Percentiles rank a stretch among this genome's conserved stretches.
Evolutionary conservation across 768 basidiomycete genomes (phyloP).

Genomic region (Hypholoma sublateritium): DNA sequence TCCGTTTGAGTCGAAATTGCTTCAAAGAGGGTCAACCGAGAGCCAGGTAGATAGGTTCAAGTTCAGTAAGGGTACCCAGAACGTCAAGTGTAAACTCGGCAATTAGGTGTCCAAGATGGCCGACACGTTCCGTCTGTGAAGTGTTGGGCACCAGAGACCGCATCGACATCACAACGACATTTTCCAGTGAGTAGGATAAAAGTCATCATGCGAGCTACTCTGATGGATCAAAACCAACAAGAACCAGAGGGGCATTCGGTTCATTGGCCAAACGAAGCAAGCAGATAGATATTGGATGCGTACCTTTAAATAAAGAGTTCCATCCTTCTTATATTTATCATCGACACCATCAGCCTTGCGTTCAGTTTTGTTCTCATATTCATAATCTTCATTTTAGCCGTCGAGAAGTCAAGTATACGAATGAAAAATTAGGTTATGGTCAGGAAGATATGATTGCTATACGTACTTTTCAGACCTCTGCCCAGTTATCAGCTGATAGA

Average conservation of each 20-base stretch:
- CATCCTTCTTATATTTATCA: conserved; percentile 90
- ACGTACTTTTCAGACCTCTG: conserved; percentile 64
- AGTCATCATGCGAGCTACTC: conserved; percentile 92
- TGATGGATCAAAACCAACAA: conserved; percentile 80
- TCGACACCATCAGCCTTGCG: conserved; percentile 94
- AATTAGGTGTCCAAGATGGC: conserved; percentile 87
- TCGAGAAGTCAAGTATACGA: conserved; percentile 74
- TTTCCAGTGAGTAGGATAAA: conserved; percentile 95
- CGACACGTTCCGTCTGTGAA: conserved; percentile 85
- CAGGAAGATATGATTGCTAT: not conserved
- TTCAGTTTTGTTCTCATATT: conserved; percentile 87
- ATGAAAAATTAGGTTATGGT: conserved; percentile 3
- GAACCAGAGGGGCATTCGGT: conserved; percentile 72
- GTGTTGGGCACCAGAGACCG: conserved; percentile 74
- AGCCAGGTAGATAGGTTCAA: conserved; percentile 90
- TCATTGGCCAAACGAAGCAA: not conserved
- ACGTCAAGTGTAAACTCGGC: conserved; percentile 88
- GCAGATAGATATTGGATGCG: not conserved
- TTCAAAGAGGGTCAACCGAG: conserved; percentile 91
- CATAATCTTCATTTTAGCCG: conserved; percentile 77
- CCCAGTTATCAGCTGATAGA: conserved; percentile 91
- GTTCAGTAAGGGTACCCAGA: conserved; percentile 85
- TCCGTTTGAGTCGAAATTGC: conserved; percentile 89
- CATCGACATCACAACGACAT: conserved; percentile 79
- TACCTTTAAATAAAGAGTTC: conserved; percentile 73